A percentile compares a stretch with the other conserved stretches of the same genome.
These are phyloP conservation scores for Magnolia kwangsiensis DNA, from an alignment of 164 flowering plant genomes.

Conservation along the genomic window DNA sequence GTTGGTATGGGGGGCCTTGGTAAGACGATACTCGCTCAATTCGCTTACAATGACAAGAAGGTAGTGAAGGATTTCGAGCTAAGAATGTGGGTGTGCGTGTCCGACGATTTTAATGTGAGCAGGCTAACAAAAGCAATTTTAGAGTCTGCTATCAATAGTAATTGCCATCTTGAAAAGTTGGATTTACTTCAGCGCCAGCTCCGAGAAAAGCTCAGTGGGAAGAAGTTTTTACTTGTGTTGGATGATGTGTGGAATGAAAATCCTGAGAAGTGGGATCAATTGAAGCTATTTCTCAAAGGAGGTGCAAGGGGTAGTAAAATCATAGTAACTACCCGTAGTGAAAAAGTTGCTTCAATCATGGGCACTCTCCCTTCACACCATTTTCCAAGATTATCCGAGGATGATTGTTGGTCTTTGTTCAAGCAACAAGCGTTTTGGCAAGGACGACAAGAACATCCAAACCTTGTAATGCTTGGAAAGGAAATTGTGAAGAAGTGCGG, in stretches of 20 bases:
- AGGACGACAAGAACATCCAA: slow-evolving; percentile 1
- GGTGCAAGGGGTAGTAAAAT: slow-evolving; percentile 13
- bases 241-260: slow-evolving; percentile 23
- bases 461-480: slow-evolving; percentile 5
- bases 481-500: slow-evolving; percentile 18
- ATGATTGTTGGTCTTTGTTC: slow-evolving; percentile 19
- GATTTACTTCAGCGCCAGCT: slow-evolving; percentile 3
- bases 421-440: slow-evolving; percentile 7
- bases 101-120: slow-evolving; percentile 7
- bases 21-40: slow-evolving; percentile 13
- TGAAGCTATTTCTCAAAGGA: neutral
- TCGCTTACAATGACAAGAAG: slow-evolving; percentile 6
- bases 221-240: slow-evolving; percentile 15
- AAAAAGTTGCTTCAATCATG: slow-evolving; percentile 11
- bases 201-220: neutral
- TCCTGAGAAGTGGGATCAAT: neutral
- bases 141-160: neutral
- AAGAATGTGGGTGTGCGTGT: slow-evolving; percentile 16
- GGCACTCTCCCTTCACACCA: neutral
- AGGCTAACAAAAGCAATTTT: slow-evolving; percentile 6
- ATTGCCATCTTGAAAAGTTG: neutral
- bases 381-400: slow-evolving; percentile 12
- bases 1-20: slow-evolving; percentile 16
- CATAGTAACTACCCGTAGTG: slow-evolving; percentile 17
- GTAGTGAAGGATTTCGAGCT: neutral